A percentile compares a stretch with the other conserved stretches of the same genome.
These are phyloP conservation scores for Flaveria robusta DNA, from an alignment of 129 eudicot genomes.

Conservation along the genomic window DNA sequence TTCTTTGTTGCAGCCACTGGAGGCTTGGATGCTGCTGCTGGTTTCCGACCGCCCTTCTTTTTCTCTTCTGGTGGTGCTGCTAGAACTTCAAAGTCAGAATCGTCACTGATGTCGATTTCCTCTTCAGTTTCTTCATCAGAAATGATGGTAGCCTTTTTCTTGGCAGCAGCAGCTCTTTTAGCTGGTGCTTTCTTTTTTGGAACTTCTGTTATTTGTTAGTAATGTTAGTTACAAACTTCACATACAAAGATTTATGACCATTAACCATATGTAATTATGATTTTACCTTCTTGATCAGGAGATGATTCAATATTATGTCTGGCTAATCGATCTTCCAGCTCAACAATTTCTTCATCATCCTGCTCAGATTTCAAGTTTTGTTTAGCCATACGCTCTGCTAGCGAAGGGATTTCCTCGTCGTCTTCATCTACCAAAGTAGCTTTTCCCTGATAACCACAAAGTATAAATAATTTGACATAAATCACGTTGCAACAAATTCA, in stretches of 20 bases:
- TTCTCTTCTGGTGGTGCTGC: constrained; percentile 40
- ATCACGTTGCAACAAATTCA: not conserved
- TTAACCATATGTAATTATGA: not conserved
- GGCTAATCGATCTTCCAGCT: constrained; percentile 68
- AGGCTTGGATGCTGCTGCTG: constrained; percentile 51
- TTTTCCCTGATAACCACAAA: constrained; percentile 47
- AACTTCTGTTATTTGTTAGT: constrained; percentile 29
- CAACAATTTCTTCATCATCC: constrained; percentile 54
- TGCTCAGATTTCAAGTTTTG: constrained; percentile 33
- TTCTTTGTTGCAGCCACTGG: constrained; percentile 63
- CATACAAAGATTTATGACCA: constrained; percentile 1
- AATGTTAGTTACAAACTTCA: not conserved
- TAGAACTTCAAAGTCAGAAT: constrained; percentile 45
- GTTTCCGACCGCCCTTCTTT: constrained; percentile 62
- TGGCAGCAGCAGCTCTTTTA: constrained; percentile 54
- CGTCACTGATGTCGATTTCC: constrained; percentile 43
- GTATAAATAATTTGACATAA: not conserved
- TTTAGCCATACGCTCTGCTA: constrained; percentile 66
- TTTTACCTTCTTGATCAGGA: constrained; percentile 75
- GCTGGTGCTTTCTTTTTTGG: constrained; percentile 51
- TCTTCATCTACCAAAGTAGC: constrained; percentile 40
- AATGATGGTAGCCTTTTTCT: constrained; percentile 50
- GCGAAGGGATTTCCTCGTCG: constrained; percentile 48
- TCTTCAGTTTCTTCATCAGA: constrained; percentile 55
- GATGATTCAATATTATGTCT: constrained; percentile 73